Percentiles rank a stretch among this genome's conserved stretches.
Conservation (phyloP, 192 early-diverging fungal species). For the Linnemannia exigua region DNA sequence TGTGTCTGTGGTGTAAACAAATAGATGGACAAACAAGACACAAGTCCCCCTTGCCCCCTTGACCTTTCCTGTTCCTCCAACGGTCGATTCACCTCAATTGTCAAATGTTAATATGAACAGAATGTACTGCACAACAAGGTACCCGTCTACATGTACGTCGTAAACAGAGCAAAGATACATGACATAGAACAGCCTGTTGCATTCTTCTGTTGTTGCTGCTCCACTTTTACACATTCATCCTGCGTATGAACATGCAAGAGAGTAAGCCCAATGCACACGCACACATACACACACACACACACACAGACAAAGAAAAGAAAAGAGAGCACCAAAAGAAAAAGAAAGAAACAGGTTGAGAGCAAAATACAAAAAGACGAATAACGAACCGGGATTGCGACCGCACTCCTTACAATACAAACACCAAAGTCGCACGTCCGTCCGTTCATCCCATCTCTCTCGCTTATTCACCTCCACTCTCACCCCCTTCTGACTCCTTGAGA, state of each 20-base stretch:
- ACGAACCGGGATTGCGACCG: not conserved
- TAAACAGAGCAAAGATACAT: no score
- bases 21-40: no score
- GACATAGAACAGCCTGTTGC: no score
- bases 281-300: not conserved
- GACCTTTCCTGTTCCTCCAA: no score
- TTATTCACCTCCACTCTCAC: not conserved
- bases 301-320: not conserved
- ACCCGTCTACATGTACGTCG: no score
- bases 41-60: no score
- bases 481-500: not conserved
- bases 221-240: no score
- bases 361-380: not conserved
- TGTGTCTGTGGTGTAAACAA: no score
- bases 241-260: not conserved
- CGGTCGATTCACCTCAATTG: no score
- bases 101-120: no score
- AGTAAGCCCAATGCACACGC: not conserved
- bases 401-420: not conserved
- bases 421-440: not conserved
- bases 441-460: not conserved
- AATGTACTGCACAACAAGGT: no score
- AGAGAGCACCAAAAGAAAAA: not conserved
- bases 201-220: no score
- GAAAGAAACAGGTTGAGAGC: constrained; percentile 2